Base-by-base conservation (phyloP, 139 green algal species). In the Trebouxia sp. region DNA sequence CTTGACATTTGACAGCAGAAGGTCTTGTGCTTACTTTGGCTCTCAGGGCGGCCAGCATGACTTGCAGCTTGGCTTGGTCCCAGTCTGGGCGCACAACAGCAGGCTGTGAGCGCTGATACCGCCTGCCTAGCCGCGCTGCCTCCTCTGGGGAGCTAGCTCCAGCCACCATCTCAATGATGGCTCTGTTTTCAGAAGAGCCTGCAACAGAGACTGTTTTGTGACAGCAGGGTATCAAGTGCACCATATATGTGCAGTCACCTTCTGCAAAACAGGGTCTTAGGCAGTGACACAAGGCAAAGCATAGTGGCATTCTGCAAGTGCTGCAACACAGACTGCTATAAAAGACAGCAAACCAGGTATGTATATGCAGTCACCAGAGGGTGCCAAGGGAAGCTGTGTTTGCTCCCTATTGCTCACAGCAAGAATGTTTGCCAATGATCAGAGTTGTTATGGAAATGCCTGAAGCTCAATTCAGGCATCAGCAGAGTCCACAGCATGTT, bases 21-120 rank as follows among this genome's bases (percentile, higher is more conserved):
- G 9, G n/a, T 62, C 28, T 26, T 65, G 9, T 30, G 9, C 12
- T 43, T n/a, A 84, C 80, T 85, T 99, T 99, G 9, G 85, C 88
- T 0, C 83, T 67, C 74, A 99, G 80, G 14, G 91, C 96, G 1
- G 79, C 78, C 1, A 85, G 42, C 96, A 99, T 99, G 35, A 97
- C 92, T 26, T 72, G 62, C 41, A 94, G 35, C 88, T 98, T 98
- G 65, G 79, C 79, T 1, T 65, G 41, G 17, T 82, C 75, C 96
- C 96, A 99, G 83, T 98, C 92, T 5, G 80, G 80, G 8, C 91
- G 85, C 58, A 98, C 47, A 9, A 98, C 88, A 20, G 95, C 75
- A 14, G 95, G 94, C 1, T 82, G 74, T 0, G 48, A 50, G 26
- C 91, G 88, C 88, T 98, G 87, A 14, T 86, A 77, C 11, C 53